phyloP scores from a whole-genome alignment of 1,284 basidiomycete genomes.

The Trametes sp. region DNA sequence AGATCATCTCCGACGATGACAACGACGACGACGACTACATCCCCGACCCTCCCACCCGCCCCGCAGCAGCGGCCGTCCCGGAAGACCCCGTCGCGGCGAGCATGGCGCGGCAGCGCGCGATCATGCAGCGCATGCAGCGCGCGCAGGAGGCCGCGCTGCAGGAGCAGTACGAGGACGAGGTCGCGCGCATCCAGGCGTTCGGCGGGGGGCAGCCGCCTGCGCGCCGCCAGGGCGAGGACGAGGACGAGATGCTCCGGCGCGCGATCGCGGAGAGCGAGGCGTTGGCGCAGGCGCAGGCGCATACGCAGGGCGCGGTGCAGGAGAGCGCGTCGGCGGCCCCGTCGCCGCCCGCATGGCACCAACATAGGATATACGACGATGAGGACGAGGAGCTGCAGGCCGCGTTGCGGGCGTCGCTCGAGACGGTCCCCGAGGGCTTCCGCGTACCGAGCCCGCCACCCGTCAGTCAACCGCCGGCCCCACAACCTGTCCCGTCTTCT shows the following conservation, averaged over 20 bases:
- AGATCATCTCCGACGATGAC: conserved; percentile 24
- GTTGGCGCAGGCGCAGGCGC: conserved; percentile 48
- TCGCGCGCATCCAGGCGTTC: conserved; percentile 36
- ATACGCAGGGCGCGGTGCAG: conserved; percentile 17
- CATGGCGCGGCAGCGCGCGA: conserved; percentile 65
- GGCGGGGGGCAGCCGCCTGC: conserved; percentile 48
- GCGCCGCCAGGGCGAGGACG: conserved; percentile 54
- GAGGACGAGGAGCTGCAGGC: conserved; percentile 88
- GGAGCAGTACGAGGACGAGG: conserved; percentile 61
- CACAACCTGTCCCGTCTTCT: conserved; percentile 9
- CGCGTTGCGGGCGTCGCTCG: conserved; percentile 84
- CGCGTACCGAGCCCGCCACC: conserved; percentile 44
- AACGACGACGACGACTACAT: conserved; percentile 29
- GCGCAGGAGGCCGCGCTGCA: conserved; percentile 75
- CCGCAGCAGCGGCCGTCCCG: conserved; percentile 6
- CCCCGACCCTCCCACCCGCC: neutral
- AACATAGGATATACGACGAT: conserved; percentile 74
- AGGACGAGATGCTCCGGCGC: conserved; percentile 64
- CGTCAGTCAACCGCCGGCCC: conserved; percentile 28
- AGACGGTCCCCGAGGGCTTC: conserved; percentile 66
- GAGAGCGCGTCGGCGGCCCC: conserved; percentile 41
- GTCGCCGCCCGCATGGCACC: conserved; percentile 31
- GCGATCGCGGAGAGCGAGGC: conserved; percentile 76
- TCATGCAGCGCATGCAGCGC: conserved; percentile 70
- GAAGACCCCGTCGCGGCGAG: conserved; percentile 71